These are phyloP conservation scores for Ceratorhiza oryzae-sativae DNA, from an alignment of 1,284 basidiomycete species.

Conservation along the genomic window DNA sequence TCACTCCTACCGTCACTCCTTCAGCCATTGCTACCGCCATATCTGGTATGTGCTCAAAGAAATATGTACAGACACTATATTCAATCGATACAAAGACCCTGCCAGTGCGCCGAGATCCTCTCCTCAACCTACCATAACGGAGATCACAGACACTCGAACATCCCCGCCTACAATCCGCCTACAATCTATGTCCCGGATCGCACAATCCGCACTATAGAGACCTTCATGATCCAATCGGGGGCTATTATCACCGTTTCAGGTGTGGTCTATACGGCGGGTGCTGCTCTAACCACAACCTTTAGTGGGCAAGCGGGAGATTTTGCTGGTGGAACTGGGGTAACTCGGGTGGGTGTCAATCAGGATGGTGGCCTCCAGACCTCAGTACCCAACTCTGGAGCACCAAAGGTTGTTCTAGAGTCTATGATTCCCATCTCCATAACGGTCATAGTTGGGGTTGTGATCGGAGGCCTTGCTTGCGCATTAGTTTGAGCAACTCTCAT, in stretches of 20 bases:
- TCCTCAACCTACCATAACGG: not conserved
- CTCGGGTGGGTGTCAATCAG: not conserved
- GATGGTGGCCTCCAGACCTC: not conserved
- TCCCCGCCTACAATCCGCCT: not conserved
- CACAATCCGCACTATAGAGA: not conserved
- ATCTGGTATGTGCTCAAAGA: not conserved
- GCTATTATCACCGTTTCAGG: constrained; percentile 13
- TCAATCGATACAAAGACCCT: too few relatives aligned
- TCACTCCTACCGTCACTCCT: too few relatives aligned
- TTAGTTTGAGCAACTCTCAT: not conserved
- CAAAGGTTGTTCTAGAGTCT: not conserved
- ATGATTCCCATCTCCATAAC: not conserved
- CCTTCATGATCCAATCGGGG: constrained; percentile 13
- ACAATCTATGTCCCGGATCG: not conserved
- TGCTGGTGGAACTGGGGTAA: constrained; percentile 1
- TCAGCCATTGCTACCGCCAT: not conserved
- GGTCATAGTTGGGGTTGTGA: not conserved
- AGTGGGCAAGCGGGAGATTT: constrained; percentile 5
- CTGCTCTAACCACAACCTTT: not conserved
- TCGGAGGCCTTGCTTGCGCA: not conserved
- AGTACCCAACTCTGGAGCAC: not conserved
- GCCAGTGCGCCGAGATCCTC: too few relatives aligned
- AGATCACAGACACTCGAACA: not conserved
- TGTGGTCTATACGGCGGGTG: not conserved
- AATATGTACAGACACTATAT: too few relatives aligned